A percentile compares a stretch with the other conserved stretches of the same genome.
Conservation (phyloP, 2,329 filamentous ascomycete species). For the Colletotrichum neosansevieriae region DNA sequence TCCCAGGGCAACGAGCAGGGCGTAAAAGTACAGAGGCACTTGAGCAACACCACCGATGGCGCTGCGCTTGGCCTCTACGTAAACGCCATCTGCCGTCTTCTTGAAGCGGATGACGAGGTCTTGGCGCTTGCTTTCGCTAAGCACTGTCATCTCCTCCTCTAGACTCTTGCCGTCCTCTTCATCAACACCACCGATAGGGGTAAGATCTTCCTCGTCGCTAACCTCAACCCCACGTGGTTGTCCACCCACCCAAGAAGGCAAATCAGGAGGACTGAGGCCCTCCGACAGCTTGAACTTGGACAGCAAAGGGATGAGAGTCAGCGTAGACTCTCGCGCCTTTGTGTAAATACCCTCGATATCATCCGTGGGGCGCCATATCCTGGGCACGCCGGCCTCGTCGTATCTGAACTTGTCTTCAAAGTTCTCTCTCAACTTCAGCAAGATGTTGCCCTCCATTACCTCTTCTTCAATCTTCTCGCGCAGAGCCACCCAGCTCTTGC, state of each 20-base stretch:
- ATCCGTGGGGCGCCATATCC: conserved; percentile 96
- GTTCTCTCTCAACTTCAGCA: conserved; percentile 95
- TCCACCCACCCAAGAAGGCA: conserved; percentile 84
- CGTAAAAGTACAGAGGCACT: conserved; percentile 95
- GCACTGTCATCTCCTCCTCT: conserved; percentile 96
- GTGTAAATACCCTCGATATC: conserved; percentile 98
- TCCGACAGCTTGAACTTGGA: conserved; percentile 83
- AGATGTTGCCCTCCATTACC: conserved; percentile 96
- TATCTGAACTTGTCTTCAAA: conserved; percentile 99
- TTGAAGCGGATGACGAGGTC: conserved; percentile 96
- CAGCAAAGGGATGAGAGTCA: conserved; percentile 89
- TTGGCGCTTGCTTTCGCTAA: conserved; percentile 89
- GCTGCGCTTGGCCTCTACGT: conserved; percentile 96
- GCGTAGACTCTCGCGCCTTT: conserved; percentile 89
- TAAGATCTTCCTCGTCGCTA: conserved; percentile 90
- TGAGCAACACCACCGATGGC: conserved; percentile 96
- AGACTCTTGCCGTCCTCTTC: conserved; percentile 94
- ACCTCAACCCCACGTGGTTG: conserved; percentile 80
- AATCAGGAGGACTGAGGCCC: conserved; percentile 82
- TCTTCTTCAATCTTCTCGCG: conserved; percentile 95
- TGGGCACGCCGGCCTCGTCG: conserved; percentile 91
- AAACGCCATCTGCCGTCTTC: conserved; percentile 97
- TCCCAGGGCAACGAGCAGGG: conserved; percentile 86
- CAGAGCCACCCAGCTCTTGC: conserved; percentile 94
- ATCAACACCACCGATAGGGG: conserved; percentile 92